Percentiles rank a stretch among this genome's conserved stretches.
Conservation (phyloP, 352 stramenopile genomes). For the Thalassiosira pacifica region DNA sequence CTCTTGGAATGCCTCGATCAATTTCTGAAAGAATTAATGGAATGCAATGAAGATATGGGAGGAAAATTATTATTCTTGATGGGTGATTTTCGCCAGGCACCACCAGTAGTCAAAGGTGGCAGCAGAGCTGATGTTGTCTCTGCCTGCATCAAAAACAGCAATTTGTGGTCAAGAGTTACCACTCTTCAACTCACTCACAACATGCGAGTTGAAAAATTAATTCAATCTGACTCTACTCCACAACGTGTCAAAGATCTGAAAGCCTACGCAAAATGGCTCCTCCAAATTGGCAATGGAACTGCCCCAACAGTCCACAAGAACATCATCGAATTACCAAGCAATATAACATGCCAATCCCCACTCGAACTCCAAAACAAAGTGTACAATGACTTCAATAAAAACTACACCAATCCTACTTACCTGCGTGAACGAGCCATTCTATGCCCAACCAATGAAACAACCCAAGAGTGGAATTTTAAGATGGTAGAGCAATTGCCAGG, state of each 20-base stretch:
- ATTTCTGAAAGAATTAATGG: slow-evolving; percentile 43
- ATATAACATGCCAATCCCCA: slow-evolving; percentile 12
- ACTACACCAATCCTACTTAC: slow-evolving; percentile 16
- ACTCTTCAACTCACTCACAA: slow-evolving; percentile 22
- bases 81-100: slow-evolving; percentile 59
- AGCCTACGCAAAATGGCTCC: slow-evolving; percentile 23
- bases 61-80: slow-evolving; percentile 52
- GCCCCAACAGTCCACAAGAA: slow-evolving; percentile 4
- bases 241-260: neutral
- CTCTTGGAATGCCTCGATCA: slow-evolving; percentile 58
- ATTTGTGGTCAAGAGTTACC: slow-evolving; percentile 21
- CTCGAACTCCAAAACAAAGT: neutral
- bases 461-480: slow-evolving; percentile 32
- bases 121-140: slow-evolving; percentile 30
- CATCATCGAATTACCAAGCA: slow-evolving; percentile 25
- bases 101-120: slow-evolving; percentile 38
- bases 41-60: slow-evolving; percentile 48
- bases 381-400: slow-evolving; percentile 14
- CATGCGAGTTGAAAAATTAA: slow-evolving; percentile 44
- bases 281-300: slow-evolving; percentile 19
- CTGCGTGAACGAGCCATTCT: slow-evolving; percentile 19
- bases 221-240: neutral
- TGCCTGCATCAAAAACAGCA: slow-evolving; percentile 30
- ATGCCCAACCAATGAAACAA: slow-evolving; percentile 33
- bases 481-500: slow-evolving; percentile 18